These are phyloP conservation scores for Circinella minor DNA, from an alignment of 371 early-diverging fungal species.

Conservation along the genomic window DNA sequence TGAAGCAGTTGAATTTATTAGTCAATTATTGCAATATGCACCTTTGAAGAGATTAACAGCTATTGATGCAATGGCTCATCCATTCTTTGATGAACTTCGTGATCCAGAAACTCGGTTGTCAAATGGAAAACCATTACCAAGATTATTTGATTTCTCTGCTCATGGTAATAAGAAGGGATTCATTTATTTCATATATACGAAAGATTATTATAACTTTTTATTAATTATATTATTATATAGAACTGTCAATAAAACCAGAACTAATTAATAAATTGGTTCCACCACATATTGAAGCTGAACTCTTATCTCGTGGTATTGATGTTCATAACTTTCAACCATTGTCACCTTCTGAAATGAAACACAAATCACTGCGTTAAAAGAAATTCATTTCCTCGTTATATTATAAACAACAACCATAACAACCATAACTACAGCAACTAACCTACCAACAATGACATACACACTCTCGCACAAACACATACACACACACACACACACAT, in stretches of 20 bases:
- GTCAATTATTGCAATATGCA: constrained; percentile 92
- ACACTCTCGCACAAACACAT: not conserved
- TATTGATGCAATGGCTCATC: constrained; percentile 92
- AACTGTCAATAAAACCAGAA: constrained; percentile 57
- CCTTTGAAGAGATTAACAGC: constrained; percentile 92
- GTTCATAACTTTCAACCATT: constrained; percentile 49
- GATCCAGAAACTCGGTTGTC: constrained; percentile 80
- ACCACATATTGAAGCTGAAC: constrained; percentile 56
- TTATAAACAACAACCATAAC: not conserved
- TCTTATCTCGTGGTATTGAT: constrained; percentile 55
- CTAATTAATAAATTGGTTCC: constrained; percentile 67
- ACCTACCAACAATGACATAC: not conserved
- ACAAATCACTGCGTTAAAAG: constrained; percentile 15
- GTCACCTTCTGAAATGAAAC: constrained; percentile 41
- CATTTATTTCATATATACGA: not conserved
- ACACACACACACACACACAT: not conserved
- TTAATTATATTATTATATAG: constrained; percentile 21
- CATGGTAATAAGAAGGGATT: constrained; percentile 59
- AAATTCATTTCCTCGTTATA: not conserved
- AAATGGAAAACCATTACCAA: constrained; percentile 83
- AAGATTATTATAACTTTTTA: not conserved
- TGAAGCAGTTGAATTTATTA: constrained; percentile 91
- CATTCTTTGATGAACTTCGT: constrained; percentile 97
- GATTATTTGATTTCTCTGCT: constrained; percentile 89
- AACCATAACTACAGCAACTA: too few species aligned